phyloP scores from a whole-genome alignment of 2,329 filamentous ascomycete genomes.

The Fusarium miscanthi region DNA sequence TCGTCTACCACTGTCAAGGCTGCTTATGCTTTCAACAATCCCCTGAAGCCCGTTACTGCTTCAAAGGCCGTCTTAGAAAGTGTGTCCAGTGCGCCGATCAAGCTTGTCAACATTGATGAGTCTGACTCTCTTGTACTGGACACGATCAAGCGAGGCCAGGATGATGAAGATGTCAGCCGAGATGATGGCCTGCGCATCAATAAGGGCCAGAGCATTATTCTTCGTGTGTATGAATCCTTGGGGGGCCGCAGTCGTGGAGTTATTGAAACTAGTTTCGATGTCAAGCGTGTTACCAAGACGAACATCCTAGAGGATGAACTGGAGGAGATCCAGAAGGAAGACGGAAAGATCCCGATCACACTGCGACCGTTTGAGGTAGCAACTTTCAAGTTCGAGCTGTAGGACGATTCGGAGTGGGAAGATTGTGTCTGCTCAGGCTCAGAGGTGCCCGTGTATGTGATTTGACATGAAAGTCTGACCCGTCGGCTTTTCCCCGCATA shows the following conservation, averaged over 20 bases:
- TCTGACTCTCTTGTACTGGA: constrained; percentile 80
- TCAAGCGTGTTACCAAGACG: constrained; percentile 82
- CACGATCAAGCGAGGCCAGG: constrained; percentile 91
- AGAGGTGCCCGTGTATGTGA: constrained; percentile 28
- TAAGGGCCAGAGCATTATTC: constrained; percentile 80
- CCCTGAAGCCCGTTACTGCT: constrained; percentile 61
- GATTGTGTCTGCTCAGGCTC: constrained; percentile 42
- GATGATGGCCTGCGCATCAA: constrained; percentile 71
- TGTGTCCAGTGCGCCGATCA: constrained; percentile 63
- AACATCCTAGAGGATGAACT: constrained; percentile 91
- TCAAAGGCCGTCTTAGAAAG: constrained; percentile 44
- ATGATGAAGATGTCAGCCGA: constrained; percentile 78
- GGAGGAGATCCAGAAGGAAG: constrained; percentile 67
- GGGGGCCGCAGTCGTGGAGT: constrained; percentile 82
- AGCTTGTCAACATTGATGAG: constrained; percentile 68
- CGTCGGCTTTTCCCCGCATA: not conserved
- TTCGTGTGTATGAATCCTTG: constrained; percentile 88
- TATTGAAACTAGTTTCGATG: constrained; percentile 74
- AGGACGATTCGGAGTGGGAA: constrained; percentile 45
- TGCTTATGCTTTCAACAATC: constrained; percentile 91
- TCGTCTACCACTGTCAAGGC: constrained; percentile 80
- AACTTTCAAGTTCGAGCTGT: constrained; percentile 75
- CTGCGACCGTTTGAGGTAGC: constrained; percentile 87
- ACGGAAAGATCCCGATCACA: constrained; percentile 68
- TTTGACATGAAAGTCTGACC: constrained; percentile 2